Conservation (phyloP, 1,139 yeast genomes). For the Magnusiomyces ingens region DNA sequence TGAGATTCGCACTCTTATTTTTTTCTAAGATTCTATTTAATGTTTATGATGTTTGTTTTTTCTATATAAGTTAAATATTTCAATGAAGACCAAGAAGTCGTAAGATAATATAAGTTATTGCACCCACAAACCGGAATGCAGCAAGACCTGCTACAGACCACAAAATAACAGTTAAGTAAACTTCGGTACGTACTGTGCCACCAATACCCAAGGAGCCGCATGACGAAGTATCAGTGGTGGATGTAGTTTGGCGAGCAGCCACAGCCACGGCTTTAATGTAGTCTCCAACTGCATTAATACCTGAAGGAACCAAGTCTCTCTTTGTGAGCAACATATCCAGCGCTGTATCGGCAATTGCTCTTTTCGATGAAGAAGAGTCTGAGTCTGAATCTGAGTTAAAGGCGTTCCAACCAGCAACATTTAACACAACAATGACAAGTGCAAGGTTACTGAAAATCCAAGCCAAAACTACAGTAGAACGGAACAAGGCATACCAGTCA, state of each 20-base stretch:
- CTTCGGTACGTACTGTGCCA: constrained; percentile 28
- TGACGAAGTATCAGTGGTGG: constrained; percentile 13
- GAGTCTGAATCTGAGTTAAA: constrained; percentile 21
- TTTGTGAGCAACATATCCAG: constrained; percentile 1
- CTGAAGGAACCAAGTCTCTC: neutral
- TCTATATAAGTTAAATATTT: too few relatives aligned
- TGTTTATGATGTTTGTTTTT: too few relatives aligned
- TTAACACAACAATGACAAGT: constrained; percentile 58
- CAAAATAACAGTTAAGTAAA: constrained; percentile 64
- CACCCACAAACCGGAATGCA: constrained; percentile 57
- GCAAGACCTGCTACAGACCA: constrained; percentile 79
- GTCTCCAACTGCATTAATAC: neutral
- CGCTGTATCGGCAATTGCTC: constrained; percentile 8
- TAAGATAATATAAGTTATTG: constrained; percentile 28
- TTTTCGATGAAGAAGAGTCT: constrained; percentile 14
- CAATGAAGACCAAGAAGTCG: constrained; percentile 26
- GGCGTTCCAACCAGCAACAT: constrained; percentile 52
- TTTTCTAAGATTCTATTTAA: neutral
- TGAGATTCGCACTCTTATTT: constrained; percentile 25
- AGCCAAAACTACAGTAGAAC: constrained; percentile 69
- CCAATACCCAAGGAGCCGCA: constrained; percentile 25
- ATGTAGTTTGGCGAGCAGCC: constrained; percentile 8
- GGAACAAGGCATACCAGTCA: constrained; percentile 68
- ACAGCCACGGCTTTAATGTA: constrained; percentile 9
- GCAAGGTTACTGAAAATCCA: constrained; percentile 75